Evolutionary conservation across 176 grass and related monocot species (phyloP), one percentile per base, ranked within the genome.

Genomic region (Musa acuminata): DNA sequence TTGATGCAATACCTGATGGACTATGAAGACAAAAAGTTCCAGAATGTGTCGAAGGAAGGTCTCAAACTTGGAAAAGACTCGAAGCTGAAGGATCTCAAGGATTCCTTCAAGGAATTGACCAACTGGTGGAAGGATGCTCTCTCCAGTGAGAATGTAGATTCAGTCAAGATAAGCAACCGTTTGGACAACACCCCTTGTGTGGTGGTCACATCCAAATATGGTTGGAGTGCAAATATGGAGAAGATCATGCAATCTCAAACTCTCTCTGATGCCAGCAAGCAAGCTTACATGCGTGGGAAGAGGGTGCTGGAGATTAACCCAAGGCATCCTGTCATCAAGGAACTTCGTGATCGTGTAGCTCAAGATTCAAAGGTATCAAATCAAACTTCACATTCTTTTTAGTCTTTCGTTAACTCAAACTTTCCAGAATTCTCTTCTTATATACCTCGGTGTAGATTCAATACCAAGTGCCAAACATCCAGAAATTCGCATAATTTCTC

Each of bases 1-100:
- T 64, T 98, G 82, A 93, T 93, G 94, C 94, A 98, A 72, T 98
- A 98, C 90, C 80, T 98, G 14, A 98, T 98, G 94, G 94, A 98
- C 81, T 98, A 91, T 22, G 94, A 98, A 84, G 90, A 98, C 86
- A 92, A 93, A 71, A 93, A 93, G 65, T 98, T 98, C 86, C 94
- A 93, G 86, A 98, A 98, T 16, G 90, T 98, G 77, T 98, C 94
- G 8, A 98, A 98, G 78, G 94, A 98, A 75, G 94, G 94, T 14
- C 82, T 98, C 10, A 93, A 93, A 55, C 84, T 98, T 0, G 90
- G 94, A 12, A 98, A 91, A 83, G 94, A 97, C 87, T 97, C 94
- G 0, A 97, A 93, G 64, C 83, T 92, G 12, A 92, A 96, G 87
- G 93, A 96, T 25, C 93, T 96, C 77, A 96, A 90, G 85, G 94